phyloP scores from a whole-genome alignment of 2,329 filamentous ascomycete genomes.

The Drechslera avenae region DNA sequence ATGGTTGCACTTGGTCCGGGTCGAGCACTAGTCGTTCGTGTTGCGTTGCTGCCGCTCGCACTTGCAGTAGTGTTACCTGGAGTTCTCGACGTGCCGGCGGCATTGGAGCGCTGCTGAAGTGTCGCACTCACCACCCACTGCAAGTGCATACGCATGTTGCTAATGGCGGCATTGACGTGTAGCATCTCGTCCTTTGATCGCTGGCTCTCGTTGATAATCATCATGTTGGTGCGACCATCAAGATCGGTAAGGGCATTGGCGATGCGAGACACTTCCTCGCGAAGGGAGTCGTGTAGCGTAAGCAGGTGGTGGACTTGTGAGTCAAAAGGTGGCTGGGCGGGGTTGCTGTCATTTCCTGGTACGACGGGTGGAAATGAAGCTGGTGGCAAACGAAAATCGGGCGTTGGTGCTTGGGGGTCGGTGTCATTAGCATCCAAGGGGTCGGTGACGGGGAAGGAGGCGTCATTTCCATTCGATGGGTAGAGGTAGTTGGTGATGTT shows the following conservation, averaged over 20 bases:
- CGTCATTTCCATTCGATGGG: slow-evolving; percentile 39
- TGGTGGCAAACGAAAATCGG: slow-evolving; percentile 43
- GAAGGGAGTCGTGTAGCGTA: slow-evolving; percentile 64
- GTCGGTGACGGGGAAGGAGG: slow-evolving; percentile 41
- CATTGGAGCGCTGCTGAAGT: slow-evolving; percentile 51
- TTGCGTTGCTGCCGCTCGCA: slow-evolving; percentile 29
- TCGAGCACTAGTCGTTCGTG: slow-evolving; percentile 31
- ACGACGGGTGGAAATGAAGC: slow-evolving; percentile 41
- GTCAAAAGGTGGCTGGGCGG: slow-evolving; percentile 49
- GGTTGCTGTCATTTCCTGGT: slow-evolving; percentile 28
- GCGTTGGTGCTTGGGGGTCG: slow-evolving; percentile 44
- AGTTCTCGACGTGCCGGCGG: slow-evolving; percentile 33
- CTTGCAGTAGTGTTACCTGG: slow-evolving; percentile 29
- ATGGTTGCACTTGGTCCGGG: slow-evolving; percentile 32
- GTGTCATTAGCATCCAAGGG: slow-evolving; percentile 41
- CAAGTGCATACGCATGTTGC: slow-evolving; percentile 63
- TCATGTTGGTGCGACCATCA: slow-evolving; percentile 66
- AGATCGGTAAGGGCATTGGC: slow-evolving; percentile 62
- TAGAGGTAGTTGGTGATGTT: slow-evolving; percentile 52
- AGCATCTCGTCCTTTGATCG: slow-evolving; percentile 67
- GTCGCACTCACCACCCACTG: slow-evolving; percentile 66
- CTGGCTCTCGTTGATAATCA: slow-evolving; percentile 66
- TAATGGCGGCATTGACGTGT: slow-evolving; percentile 64
- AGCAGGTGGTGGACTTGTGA: slow-evolving; percentile 63
- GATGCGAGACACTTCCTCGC: slow-evolving; percentile 63